These are phyloP conservation scores for button mushroom (Agaricus bisporus) DNA, from an alignment of 768 basidiomycete genomes.

Conservation along the genomic window DNA sequence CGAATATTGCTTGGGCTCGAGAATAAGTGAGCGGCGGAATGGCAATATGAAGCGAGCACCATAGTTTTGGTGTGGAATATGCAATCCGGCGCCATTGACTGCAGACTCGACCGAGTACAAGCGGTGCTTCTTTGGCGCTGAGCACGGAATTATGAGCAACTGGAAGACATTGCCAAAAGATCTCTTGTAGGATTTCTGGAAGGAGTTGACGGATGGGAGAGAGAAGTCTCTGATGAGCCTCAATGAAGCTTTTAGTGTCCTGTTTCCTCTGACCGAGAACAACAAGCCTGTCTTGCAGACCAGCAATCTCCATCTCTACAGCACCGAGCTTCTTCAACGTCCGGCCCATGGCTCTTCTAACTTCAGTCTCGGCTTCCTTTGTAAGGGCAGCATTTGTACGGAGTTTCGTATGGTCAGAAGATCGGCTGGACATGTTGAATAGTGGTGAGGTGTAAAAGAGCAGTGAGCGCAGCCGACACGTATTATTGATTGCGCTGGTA, in stretches of 20 bases:
- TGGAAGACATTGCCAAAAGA: slow-evolving; percentile 12
- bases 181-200: slow-evolving; percentile 6
- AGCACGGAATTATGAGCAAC: slow-evolving; percentile 8
- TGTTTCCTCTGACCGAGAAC: not conserved
- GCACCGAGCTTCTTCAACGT: not conserved
- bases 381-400: not conserved
- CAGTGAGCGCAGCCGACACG: too few species aligned
- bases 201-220: slow-evolving; percentile 9
- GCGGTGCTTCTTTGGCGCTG: slow-evolving; percentile 10
- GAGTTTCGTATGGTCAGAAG: too few species aligned
- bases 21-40: not conserved
- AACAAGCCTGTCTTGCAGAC: not conserved
- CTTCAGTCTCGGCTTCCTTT: too few species aligned
- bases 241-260: not conserved
- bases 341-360: too few species aligned
- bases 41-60: slow-evolving; percentile 8
- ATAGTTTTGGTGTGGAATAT: slow-evolving; percentile 3
- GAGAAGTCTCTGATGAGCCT: not conserved
- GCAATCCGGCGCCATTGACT: slow-evolving; percentile 9
- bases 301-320: not conserved
- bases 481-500: too few species aligned
- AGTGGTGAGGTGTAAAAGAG: too few species aligned
- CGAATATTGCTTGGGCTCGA: not conserved
- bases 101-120: slow-evolving; percentile 11
- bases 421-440: too few species aligned